Conservation (phyloP, 225 moss, liverwort and hornwort species). For the Marchantia polymorpha region DNA sequence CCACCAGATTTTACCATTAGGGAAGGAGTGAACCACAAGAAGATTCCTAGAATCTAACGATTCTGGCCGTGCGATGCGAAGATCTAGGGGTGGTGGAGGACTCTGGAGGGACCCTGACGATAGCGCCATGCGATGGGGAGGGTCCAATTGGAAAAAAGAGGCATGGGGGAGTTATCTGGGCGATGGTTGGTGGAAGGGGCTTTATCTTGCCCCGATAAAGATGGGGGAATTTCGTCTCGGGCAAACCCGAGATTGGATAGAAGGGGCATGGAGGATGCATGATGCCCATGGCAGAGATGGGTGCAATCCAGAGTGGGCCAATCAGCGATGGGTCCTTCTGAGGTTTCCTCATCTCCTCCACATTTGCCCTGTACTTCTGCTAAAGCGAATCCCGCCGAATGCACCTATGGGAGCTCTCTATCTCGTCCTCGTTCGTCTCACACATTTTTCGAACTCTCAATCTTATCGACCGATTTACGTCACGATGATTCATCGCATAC, state of each 20-base stretch:
- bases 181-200: background rate
- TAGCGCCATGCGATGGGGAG: background rate
- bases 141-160: background rate
- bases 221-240: background rate
- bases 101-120: background rate
- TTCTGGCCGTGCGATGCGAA: background rate
- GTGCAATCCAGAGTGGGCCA: slow-evolving; percentile 19
- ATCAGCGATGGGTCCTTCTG: background rate
- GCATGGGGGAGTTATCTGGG: background rate
- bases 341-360: slow-evolving; percentile 10
- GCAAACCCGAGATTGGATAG: background rate
- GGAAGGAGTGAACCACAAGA: background rate
- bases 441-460: too few species aligned
- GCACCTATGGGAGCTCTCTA: too few species aligned
- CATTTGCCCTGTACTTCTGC: background rate
- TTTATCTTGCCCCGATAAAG: slow-evolving; percentile 15
- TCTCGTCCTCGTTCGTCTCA: too few species aligned
- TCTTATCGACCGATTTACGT: too few species aligned
- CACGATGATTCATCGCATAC: too few species aligned
- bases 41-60: background rate
- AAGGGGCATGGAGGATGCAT: background rate
- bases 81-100: background rate
- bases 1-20: background rate
- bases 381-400: background rate
- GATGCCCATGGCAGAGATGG: slow-evolving; percentile 12